phyloP scores from a whole-genome alignment of 441 rosid genomes.

The Erysimum cheiri region DNA sequence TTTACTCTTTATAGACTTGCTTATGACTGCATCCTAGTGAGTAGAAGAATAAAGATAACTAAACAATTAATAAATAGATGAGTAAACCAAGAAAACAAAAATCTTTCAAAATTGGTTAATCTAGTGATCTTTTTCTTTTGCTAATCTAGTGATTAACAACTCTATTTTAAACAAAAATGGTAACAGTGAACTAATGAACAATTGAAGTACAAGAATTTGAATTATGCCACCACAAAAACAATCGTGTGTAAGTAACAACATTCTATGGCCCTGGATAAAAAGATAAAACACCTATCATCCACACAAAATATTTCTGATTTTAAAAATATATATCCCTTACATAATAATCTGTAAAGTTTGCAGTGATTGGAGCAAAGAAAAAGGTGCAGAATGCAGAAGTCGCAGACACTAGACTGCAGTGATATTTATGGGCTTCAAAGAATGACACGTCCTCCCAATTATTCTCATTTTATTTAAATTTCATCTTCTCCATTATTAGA shows the following conservation, averaged over 20 bases:
- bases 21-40: slow-evolving; percentile 25
- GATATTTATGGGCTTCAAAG: slow-evolving; percentile 25
- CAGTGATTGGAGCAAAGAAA: slow-evolving; percentile 26
- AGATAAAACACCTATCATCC: neutral
- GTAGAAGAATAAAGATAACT: neutral
- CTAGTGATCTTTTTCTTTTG: neutral
- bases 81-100: neutral
- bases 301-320: neutral
- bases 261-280: neutral
- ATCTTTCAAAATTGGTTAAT: neutral
- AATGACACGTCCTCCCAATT: slow-evolving; percentile 45
- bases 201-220: slow-evolving; percentile 9
- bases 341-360: neutral
- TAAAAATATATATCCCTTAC: neutral
- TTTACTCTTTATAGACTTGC: slow-evolving; percentile 21
- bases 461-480: neutral
- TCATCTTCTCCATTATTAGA: neutral
- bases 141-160: neutral
- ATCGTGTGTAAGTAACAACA: neutral
- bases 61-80: neutral
- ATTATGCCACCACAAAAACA: slow-evolving; percentile 14
- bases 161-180: neutral
- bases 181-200: neutral
- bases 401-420: slow-evolving; percentile 33
- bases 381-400: slow-evolving; percentile 31